These are phyloP conservation scores for Pachyrhizus erosus DNA, from an alignment of 306 rosid genomes.

Conservation along the genomic window DNA sequence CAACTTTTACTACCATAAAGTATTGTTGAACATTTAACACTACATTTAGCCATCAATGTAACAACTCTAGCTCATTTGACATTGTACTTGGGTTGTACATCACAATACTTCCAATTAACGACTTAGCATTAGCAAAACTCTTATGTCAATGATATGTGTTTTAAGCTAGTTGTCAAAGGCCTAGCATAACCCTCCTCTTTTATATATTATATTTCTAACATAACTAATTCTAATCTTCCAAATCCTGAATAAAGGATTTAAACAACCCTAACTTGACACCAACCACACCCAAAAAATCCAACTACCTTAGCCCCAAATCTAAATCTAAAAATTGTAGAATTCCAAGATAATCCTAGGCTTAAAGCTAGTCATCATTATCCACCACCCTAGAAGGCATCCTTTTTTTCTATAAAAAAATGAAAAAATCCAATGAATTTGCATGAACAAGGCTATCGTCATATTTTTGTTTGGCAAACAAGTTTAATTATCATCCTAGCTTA, in stretches of 20 bases:
- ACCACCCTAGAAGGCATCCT: neutral
- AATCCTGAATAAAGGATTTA: neutral
- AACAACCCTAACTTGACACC: conserved; percentile 25
- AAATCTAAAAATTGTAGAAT: conserved; percentile 20
- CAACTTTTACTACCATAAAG: no score
- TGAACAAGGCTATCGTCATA: conserved; percentile 1
- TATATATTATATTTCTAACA: neutral
- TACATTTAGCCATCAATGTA: neutral
- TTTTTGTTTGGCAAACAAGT: neutral
- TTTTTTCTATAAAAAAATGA: conserved; percentile 15
- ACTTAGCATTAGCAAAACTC: neutral
- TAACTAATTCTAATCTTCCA: conserved; percentile 13
- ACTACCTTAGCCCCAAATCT: neutral
- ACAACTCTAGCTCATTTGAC: neutral
- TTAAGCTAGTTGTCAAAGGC: neutral
- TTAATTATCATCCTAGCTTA: conserved; percentile 24
- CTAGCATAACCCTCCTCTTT: neutral
- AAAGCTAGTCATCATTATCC: neutral
- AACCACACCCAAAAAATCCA: conserved; percentile 8
- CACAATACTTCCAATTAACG: neutral
- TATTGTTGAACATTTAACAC: neutral
- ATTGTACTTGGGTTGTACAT: neutral
- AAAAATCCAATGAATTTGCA: conserved; percentile 20
- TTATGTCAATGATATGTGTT: neutral
- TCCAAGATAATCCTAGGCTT: neutral